phyloP scores from a whole-genome alignment of 192 early-diverging fungal genomes.

The Chytriomyces sp. region DNA sequence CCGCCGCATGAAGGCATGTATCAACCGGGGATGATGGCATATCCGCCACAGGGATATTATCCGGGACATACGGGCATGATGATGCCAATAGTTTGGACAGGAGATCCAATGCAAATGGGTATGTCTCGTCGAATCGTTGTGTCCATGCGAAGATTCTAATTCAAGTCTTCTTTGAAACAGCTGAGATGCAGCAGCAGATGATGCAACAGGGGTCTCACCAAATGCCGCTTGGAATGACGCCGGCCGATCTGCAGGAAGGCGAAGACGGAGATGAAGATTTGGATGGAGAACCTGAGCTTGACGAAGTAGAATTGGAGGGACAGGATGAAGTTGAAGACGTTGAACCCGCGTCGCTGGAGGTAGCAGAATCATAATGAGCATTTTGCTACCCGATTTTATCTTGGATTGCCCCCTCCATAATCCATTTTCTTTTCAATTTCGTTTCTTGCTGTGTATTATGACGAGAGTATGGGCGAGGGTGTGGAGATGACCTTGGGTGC shows the following conservation, averaged over 20 bases:
- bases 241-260: not conserved
- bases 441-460: not conserved
- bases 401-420: not conserved
- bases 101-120: slow-evolving; percentile 33
- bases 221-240: slow-evolving; percentile 10
- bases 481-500: not conserved
- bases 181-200: slow-evolving; percentile 31
- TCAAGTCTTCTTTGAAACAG: not conserved
- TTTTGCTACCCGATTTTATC: not conserved
- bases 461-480: not conserved
- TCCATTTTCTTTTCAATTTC: not conserved
- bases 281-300: slow-evolving; percentile 4
- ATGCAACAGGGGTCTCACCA: slow-evolving; percentile 6
- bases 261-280: not conserved
- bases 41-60: slow-evolving; percentile 24
- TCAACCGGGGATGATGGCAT: slow-evolving; percentile 19
- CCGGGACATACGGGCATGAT: slow-evolving; percentile 22
- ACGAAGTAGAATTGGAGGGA: slow-evolving; percentile 8
- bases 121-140: not conserved
- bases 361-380: not conserved
- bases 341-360: not conserved
- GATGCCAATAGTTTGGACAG: slow-evolving; percentile 7
- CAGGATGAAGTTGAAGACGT: not conserved
- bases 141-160: not conserved
- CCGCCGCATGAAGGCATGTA: slow-evolving; percentile 7